Percentiles rank a stretch among this genome's conserved stretches.
Conservation (phyloP, 805 yeast species). For the Schwanniomyces yamadae region DNA sequence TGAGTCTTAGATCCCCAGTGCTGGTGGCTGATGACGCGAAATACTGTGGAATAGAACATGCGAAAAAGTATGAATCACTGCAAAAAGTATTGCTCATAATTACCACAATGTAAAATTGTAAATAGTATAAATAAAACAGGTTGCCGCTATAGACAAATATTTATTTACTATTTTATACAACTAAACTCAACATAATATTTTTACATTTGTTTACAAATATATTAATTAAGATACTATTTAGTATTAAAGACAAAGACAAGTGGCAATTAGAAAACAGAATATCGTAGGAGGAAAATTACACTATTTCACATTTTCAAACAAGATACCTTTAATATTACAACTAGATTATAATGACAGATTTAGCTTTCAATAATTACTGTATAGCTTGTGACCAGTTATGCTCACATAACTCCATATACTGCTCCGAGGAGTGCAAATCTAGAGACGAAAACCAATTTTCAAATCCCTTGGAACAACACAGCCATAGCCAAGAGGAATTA, state of each 20-base stretch:
- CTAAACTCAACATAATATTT: too few relatives aligned
- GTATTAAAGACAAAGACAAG: not conserved
- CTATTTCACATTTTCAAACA: not conserved
- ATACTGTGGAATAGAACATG: conserved; percentile 5
- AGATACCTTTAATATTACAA: conserved; percentile 1
- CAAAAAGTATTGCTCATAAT: conserved; percentile 7
- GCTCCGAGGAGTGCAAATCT: conserved; percentile 32
- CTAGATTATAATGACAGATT: conserved; percentile 32
- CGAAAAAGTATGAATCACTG: conserved; percentile 7
- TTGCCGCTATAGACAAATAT: conserved; percentile 1
- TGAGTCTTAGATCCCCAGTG: not conserved
- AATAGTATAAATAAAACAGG: conserved; percentile 3
- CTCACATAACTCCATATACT: conserved; percentile 22
- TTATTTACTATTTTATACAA: not conserved
- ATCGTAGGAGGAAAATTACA: not conserved
- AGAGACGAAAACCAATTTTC: conserved; percentile 28
- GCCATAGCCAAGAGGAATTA: conserved; percentile 16
- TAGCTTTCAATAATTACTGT: conserved; percentile 39
- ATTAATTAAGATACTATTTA: too few relatives aligned
- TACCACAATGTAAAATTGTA: conserved; percentile 5
- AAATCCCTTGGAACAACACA: conserved; percentile 12
- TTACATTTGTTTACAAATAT: not conserved
- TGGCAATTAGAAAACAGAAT: not conserved
- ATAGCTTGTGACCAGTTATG: conserved; percentile 35
- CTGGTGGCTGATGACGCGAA: conserved; percentile 7